Evolutionary conservation across 2,329 filamentous ascomycete genomes (phyloP).

Genomic region (Pseudonectria buxi): DNA sequence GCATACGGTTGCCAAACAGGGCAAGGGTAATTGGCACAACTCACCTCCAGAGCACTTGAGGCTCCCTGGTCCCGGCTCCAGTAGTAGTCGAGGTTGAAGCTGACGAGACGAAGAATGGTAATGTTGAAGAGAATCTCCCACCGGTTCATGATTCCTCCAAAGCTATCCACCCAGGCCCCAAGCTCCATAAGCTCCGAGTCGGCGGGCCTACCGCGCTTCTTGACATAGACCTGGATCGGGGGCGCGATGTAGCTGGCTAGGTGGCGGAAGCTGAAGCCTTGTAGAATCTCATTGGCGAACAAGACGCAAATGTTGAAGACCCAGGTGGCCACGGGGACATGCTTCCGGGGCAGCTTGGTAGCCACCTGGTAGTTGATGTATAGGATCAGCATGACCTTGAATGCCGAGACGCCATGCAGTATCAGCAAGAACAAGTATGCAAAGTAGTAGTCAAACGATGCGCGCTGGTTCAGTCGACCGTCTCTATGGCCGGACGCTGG

Average conservation of each 20-base stretch:
- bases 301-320: conserved; percentile 77
- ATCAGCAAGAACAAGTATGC: conserved; percentile 70
- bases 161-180: conserved; percentile 68
- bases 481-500: conserved; percentile 26
- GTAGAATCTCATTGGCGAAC: conserved; percentile 81
- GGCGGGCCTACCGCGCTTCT: conserved; percentile 14
- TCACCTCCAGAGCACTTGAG: conserved; percentile 73
- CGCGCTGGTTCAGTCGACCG: conserved; percentile 58
- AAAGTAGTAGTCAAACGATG: conserved; percentile 77
- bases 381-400: conserved; percentile 77
- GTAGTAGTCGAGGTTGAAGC: conserved; percentile 95
- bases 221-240: conserved; percentile 24
- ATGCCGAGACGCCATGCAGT: conserved; percentile 76
- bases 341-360: conserved; percentile 60
- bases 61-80: conserved; percentile 69
- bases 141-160: conserved; percentile 74
- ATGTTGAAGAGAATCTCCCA: conserved; percentile 99
- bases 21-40: conserved; percentile 20
- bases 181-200: conserved; percentile 47
- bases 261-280: conserved; percentile 66
- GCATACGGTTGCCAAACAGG: conserved; percentile 22
- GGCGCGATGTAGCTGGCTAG: conserved; percentile 49
- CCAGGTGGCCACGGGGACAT: conserved; percentile 76
- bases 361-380: conserved; percentile 76
- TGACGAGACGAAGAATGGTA: conserved; percentile 84